Evolutionary conservation across 805 yeast species (phyloP).

Genomic region (Kuraishia piskuri): DNA sequence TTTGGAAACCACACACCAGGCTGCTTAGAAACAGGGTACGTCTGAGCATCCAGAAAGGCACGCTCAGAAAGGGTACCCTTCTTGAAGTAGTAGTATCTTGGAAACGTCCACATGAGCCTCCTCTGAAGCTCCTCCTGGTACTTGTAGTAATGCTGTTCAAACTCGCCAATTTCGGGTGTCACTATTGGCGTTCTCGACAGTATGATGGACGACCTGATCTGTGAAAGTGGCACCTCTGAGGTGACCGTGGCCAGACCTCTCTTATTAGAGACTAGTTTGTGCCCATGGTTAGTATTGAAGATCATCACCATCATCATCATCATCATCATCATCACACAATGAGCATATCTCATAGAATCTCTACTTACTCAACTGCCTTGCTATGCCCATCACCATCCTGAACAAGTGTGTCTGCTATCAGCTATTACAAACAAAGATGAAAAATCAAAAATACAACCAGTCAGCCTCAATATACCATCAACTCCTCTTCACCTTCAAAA

Average conservation of each 20-base stretch:
- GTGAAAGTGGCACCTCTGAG: constrained; percentile 1
- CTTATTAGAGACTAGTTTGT: neutral
- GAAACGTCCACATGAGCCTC: constrained; percentile 96
- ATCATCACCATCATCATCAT: too few species aligned
- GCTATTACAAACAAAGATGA: neutral
- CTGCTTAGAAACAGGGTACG: constrained; percentile 62
- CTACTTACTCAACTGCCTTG: neutral
- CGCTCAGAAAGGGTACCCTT: constrained; percentile 86
- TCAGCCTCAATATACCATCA: too few species aligned
- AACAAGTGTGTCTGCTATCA: neutral
- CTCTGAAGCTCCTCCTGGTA: constrained; percentile 84
- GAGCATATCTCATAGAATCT: too few species aligned
- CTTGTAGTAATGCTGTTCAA: constrained; percentile 67
- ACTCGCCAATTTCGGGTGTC: constrained; percentile 63
- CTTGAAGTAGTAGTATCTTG: constrained; percentile 84
- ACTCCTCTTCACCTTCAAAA: neutral
- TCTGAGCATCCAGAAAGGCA: constrained; percentile 65
- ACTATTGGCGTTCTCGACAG: constrained; percentile 80
- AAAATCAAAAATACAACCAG: too few species aligned
- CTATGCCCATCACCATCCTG: neutral
- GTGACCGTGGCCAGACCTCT: constrained; percentile 3
- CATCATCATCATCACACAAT: too few species aligned
- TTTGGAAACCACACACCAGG: constrained; percentile 72
- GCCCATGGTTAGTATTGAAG: neutral
- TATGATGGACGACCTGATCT: constrained; percentile 43